These are phyloP conservation scores for Alternaria brassicae DNA, from an alignment of 2,329 filamentous ascomycete species.

Conservation along the genomic window DNA sequence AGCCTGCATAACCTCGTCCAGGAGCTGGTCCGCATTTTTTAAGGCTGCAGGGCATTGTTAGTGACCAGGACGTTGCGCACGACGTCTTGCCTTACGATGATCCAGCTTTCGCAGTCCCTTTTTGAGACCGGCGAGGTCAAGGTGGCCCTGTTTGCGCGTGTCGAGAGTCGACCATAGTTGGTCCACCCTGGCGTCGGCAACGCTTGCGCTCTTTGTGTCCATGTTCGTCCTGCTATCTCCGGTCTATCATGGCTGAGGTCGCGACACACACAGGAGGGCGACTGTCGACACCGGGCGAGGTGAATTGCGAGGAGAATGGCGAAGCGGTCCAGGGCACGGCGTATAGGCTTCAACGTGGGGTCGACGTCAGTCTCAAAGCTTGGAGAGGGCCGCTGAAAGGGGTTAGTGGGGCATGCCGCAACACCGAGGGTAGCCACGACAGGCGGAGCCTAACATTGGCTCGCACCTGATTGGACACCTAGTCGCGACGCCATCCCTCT, in stretches of 20 bases:
- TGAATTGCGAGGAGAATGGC: conserved; percentile 33
- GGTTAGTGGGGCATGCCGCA: conserved; percentile 27
- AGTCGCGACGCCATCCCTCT: neutral
- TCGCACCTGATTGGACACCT: conserved; percentile 25
- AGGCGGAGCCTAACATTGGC: conserved; percentile 19
- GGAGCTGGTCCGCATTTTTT: conserved; percentile 89
- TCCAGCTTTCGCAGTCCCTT: conserved; percentile 87
- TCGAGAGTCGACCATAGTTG: conserved; percentile 85
- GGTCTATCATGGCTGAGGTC: conserved; percentile 50
- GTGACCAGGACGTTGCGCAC: conserved; percentile 11
- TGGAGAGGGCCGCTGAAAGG: conserved; percentile 29
- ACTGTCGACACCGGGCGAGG: conserved; percentile 28
- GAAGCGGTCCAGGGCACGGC: conserved; percentile 19
- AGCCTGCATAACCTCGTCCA: conserved; percentile 78
- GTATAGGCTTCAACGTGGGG: conserved; percentile 35
- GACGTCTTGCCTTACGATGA: conserved; percentile 71
- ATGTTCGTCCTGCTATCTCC: conserved; percentile 60
- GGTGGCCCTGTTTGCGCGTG: conserved; percentile 74
- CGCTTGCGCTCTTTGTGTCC: conserved; percentile 77
- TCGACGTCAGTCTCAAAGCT: conserved; percentile 37
- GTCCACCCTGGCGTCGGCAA: conserved; percentile 81
- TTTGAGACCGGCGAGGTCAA: conserved; percentile 85
- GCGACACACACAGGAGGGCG: conserved; percentile 30
- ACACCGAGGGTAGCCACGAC: conserved; percentile 25
- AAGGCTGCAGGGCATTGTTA: conserved; percentile 62